These are phyloP conservation scores for Daucus carota DNA, from an alignment of 129 eudicot genomes.

Conservation along the genomic window DNA sequence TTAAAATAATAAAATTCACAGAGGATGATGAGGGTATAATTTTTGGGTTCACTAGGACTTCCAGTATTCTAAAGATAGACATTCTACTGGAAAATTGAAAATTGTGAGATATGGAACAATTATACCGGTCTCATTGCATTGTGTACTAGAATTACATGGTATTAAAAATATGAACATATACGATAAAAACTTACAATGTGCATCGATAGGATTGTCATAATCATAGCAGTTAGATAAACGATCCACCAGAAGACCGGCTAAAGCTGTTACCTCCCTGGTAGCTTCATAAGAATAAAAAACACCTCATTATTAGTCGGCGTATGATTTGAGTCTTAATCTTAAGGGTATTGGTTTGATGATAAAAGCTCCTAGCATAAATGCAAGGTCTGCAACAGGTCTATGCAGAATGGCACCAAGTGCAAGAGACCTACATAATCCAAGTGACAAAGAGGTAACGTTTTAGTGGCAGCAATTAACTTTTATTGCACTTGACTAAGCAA, in stretches of 20 bases:
- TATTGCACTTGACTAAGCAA: not conserved
- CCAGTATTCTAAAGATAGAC: not conserved
- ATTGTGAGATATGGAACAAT: not conserved
- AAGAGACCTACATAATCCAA: slow-evolving; percentile 46
- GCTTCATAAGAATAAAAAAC: slow-evolving; percentile 24
- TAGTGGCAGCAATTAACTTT: not conserved
- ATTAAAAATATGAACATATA: too few species aligned
- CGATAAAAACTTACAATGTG: slow-evolving; percentile 50
- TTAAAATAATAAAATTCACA: too few species aligned
- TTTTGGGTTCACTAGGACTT: not conserved
- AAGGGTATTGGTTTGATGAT: slow-evolving; percentile 89
- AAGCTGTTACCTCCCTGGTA: slow-evolving; percentile 95
- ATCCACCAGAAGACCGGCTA: slow-evolving; percentile 70
- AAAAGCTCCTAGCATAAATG: slow-evolving; percentile 80
- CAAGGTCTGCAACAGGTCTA: slow-evolving; percentile 79
- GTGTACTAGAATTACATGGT: not conserved
- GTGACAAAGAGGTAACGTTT: not conserved
- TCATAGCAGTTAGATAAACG: slow-evolving; percentile 72
- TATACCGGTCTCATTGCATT: not conserved
- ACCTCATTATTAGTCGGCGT: not conserved
- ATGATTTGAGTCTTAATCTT: too few species aligned
- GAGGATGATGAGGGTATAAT: too few species aligned
- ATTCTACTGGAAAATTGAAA: not conserved
- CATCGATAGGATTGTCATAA: slow-evolving; percentile 96
- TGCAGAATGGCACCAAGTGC: slow-evolving; percentile 71